A percentile compares a stretch with the other conserved stretches of the same genome.
These are phyloP conservation scores for Fomes fomentarius DNA, from an alignment of 1,284 basidiomycete genomes.

Conservation along the genomic window DNA sequence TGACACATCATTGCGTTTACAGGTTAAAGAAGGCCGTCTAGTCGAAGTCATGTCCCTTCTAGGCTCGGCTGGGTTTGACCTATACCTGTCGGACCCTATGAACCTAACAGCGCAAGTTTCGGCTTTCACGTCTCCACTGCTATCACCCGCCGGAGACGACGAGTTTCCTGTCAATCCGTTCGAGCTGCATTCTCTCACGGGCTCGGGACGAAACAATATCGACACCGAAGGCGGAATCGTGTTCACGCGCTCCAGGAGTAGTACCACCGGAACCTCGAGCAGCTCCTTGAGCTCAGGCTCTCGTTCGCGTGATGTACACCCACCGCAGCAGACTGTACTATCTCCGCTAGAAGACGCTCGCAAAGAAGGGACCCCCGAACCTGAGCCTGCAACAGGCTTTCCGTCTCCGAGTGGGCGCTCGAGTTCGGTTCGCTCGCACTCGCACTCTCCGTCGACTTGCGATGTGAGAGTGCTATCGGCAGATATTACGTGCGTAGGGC, in stretches of 20 bases:
- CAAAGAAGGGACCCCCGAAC: constrained; percentile 2
- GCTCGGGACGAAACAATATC: constrained; percentile 34
- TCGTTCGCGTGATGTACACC: constrained; percentile 7
- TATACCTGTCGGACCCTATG: constrained; percentile 62
- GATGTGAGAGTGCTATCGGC: constrained; percentile 35
- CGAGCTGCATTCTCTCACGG: constrained; percentile 30
- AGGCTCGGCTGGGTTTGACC: constrained; percentile 62
- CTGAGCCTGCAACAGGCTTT: constrained; percentile 9
- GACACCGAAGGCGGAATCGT: constrained; percentile 43
- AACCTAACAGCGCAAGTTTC: constrained; percentile 40
- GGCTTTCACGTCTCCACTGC: constrained; percentile 37
- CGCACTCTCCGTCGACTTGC: constrained; percentile 33
- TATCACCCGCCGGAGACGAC: constrained; percentile 41
- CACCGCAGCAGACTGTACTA: constrained; percentile 15
- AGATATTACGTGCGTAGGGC: constrained; percentile 40
- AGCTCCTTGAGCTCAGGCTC: constrained; percentile 25
- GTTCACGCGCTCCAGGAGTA: constrained; percentile 47
- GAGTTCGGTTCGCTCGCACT: constrained; percentile 24
- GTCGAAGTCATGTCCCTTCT: constrained; percentile 65
- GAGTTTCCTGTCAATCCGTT: constrained; percentile 36
- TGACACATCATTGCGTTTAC: constrained; percentile 9
- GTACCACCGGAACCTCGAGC: constrained; percentile 36
- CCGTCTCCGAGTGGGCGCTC: constrained; percentile 7
- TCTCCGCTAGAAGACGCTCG: constrained; percentile 11
- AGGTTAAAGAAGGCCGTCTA: constrained; percentile 71